Evolutionary conservation across 768 basidiomycete species (phyloP).

Genomic region (Naganishia vaughanmartiniae): DNA sequence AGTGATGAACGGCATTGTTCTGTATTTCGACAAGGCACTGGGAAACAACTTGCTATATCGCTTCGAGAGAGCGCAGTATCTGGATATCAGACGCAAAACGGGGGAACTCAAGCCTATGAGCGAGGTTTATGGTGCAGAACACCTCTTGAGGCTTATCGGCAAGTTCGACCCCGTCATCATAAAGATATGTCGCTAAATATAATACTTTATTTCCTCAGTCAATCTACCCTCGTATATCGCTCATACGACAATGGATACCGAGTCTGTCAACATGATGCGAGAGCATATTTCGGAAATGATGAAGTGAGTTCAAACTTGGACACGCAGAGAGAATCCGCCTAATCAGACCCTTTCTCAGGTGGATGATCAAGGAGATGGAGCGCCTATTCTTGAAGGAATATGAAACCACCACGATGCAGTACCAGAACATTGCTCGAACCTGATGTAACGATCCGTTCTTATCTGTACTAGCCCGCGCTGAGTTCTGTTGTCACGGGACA

Average conservation of each 20-base stretch:
- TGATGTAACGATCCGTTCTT: slow-evolving; percentile 13
- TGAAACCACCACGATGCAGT: slow-evolving; percentile 69
- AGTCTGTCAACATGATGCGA: slow-evolving; percentile 74
- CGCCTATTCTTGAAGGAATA: slow-evolving; percentile 75
- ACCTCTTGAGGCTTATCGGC: slow-evolving; percentile 89
- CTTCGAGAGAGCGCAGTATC: slow-evolving; percentile 91
- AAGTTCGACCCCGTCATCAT: slow-evolving; percentile 41
- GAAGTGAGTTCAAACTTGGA: slow-evolving; percentile 57
- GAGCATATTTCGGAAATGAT: slow-evolving; percentile 90
- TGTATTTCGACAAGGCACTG: slow-evolving; percentile 87
- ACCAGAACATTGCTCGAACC: slow-evolving; percentile 68
- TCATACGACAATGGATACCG: slow-evolving; percentile 82
- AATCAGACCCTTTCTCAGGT: slow-evolving; percentile 56
- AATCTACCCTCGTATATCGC: slow-evolving; percentile 87
- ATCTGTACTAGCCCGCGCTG: not conserved
- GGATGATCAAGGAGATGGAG: slow-evolving; percentile 72
- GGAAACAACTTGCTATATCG: slow-evolving; percentile 86
- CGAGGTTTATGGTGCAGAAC: slow-evolving; percentile 88
- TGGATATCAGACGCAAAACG: slow-evolving; percentile 64
- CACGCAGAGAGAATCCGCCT: not conserved
- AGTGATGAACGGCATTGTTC: slow-evolving; percentile 75
- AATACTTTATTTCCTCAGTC: slow-evolving; percentile 57
- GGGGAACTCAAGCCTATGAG: slow-evolving; percentile 78
- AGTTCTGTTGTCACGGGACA: not conserved
- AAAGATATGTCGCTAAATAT: not conserved